phyloP scores from a whole-genome alignment of 2,329 filamentous ascomycete species.

The Clonostachys solani region DNA sequence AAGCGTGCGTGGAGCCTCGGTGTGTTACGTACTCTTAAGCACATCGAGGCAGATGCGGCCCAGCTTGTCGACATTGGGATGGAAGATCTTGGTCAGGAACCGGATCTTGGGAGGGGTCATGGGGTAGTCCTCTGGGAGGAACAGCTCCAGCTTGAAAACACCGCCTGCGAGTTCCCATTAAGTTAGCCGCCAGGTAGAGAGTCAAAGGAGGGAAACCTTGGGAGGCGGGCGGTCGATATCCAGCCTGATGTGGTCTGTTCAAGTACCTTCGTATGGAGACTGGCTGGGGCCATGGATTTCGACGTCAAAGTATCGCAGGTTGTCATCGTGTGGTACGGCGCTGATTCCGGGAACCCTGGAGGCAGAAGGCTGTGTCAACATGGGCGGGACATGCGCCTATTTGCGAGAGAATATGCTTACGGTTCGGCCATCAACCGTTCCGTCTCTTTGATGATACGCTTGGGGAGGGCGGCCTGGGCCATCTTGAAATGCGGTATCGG shows the following conservation, averaged over 20 bases:
- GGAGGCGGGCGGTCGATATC: neutral
- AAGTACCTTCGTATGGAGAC: conserved; percentile 88
- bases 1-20: neutral
- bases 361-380: neutral
- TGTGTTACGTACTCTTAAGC: conserved; percentile 71
- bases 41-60: conserved; percentile 97
- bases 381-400: neutral
- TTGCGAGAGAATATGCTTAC: conserved; percentile 45
- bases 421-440: conserved; percentile 95
- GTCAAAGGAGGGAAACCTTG: neutral
- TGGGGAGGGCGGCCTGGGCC: conserved; percentile 89
- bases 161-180: conserved; percentile 44
- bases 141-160: conserved; percentile 94
- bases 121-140: conserved; percentile 96
- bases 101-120: conserved; percentile 99
- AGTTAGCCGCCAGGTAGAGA: neutral
- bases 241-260: neutral
- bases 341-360: conserved; percentile 90
- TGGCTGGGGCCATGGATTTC: conserved; percentile 88
- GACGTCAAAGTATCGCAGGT: conserved; percentile 97
- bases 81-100: conserved; percentile 98
- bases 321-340: conserved; percentile 92
- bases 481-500: conserved; percentile 21
- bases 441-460: conserved; percentile 98
- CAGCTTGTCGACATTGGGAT: conserved; percentile 97